Evolutionary conservation across 306 rosid genomes (phyloP), one percentile per base, ranked within the genome.

Genomic region (Potentilla sterilis): DNA sequence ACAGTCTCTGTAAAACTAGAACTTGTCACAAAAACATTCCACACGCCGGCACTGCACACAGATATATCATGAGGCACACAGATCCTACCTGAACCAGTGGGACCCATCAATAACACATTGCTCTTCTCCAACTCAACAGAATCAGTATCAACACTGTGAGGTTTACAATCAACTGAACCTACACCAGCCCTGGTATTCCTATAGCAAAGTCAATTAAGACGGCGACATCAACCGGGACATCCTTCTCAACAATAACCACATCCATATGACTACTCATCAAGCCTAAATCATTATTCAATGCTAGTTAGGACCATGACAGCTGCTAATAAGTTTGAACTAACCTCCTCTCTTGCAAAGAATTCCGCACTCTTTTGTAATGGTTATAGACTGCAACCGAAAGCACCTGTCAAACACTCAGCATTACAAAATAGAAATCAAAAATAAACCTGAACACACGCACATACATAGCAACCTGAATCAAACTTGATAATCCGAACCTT

Each of bases 321-420:
- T 54, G 35, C 59, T 47, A 41, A 4, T 3, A 9, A 68, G 0
- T 5, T 55, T n/a, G 38, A 63, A 65, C 78, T 76, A 73, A 85
- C 88, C 77, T 79, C 55, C 77, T 76, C 77, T 75, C 51, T 28
- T 52, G 57, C 12, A 89, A 85, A 15, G 83, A 65, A 58, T 83
- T 83, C 61, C 79, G 73, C 78, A 90, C 61, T 85, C 96, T 81
- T 78, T 78, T 86, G 73, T 90, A 88, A 83, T 90, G 96, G 75
- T 90, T 90, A 84, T 88, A 90, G 69, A 90, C 96, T 43, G 96
- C 96, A 54, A 90, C 96, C 6, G 96, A 88, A 79, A 90, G 92
- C 81, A 87, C 90, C 90, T 89, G 88, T 54, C 52, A 70, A 70
- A 44, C 16, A 5, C 67, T 52, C 54, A 78, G 16, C 51, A 34